A percentile compares a stretch with the other conserved stretches of the same genome.
Evolutionary conservation across 2,329 filamentous ascomycete genomes (phyloP).

Genomic region (Exophiala aquamarina): DNA sequence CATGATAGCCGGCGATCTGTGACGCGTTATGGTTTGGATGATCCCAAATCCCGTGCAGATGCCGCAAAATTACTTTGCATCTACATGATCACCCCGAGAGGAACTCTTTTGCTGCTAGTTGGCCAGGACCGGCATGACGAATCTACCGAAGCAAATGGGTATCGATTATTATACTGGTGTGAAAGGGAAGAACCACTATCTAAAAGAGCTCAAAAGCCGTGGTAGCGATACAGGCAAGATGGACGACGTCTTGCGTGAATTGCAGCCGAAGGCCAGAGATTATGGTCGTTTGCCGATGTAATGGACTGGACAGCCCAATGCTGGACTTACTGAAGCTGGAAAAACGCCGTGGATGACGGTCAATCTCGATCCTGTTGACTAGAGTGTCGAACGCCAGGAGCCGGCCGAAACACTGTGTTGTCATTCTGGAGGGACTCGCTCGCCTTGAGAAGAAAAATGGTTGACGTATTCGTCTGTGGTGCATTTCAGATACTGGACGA

Average conservation of each 20-base stretch:
- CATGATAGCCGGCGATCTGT: slow-evolving; percentile 61
- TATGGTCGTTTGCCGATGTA: slow-evolving; percentile 69
- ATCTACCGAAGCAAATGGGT: slow-evolving; percentile 51
- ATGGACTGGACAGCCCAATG: slow-evolving; percentile 57
- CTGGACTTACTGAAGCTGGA: slow-evolving; percentile 51
- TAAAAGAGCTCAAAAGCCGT: slow-evolving; percentile 11
- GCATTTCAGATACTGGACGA: slow-evolving; percentile 26
- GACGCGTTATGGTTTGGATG: slow-evolving; percentile 51
- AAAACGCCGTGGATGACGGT: slow-evolving; percentile 59
- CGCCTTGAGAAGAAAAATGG: slow-evolving; percentile 54
- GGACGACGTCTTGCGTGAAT: slow-evolving; percentile 4
- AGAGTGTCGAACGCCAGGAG: slow-evolving; percentile 60
- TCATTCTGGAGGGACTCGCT: slow-evolving; percentile 63
- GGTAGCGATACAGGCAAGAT: slow-evolving; percentile 13
- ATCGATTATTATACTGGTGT: slow-evolving; percentile 44
- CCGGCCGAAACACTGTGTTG: slow-evolving; percentile 49
- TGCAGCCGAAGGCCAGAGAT: slow-evolving; percentile 40
- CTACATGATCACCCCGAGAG: slow-evolving; percentile 49
- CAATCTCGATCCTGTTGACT: slow-evolving; percentile 52
- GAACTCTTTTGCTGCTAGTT: slow-evolving; percentile 60
- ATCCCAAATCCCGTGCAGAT: slow-evolving; percentile 42
- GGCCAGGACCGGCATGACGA: slow-evolving; percentile 61
- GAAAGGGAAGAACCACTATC: slow-evolving; percentile 52
- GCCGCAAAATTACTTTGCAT: slow-evolving; percentile 57
- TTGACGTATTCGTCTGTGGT: slow-evolving; percentile 52